Evolutionary conservation across 257 asterid species (phyloP).

Genomic region (Gentiana straminea): DNA sequence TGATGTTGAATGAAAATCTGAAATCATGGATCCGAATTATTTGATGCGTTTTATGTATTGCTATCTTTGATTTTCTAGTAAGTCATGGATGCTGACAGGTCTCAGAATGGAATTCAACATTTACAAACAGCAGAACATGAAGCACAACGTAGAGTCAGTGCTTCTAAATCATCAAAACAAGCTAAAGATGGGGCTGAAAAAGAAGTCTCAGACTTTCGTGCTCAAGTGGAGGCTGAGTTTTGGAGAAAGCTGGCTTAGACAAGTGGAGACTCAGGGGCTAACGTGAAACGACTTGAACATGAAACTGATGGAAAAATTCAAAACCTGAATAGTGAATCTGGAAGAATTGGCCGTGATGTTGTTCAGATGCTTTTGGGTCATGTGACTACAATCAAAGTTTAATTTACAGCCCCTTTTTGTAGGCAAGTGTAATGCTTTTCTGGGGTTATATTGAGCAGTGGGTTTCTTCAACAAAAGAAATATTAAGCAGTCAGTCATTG

Average conservation of each 20-base stretch:
- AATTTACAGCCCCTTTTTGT: constrained; percentile 4
- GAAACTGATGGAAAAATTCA: constrained; percentile 64
- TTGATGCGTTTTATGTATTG: no score
- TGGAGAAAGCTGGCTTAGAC: constrained; percentile 66
- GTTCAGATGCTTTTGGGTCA: constrained; percentile 86
- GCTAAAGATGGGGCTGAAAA: constrained; percentile 94
- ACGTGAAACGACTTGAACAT: constrained; percentile 78
- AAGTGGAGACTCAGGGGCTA: constrained; percentile 60
- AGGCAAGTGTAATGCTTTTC: no score
- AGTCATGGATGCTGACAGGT: constrained; percentile 26
- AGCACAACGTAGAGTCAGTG: constrained; percentile 31
- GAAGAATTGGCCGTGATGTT: constrained; percentile 60
- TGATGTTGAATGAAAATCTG: no score
- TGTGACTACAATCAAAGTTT: constrained; percentile 69
- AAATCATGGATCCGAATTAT: no score
- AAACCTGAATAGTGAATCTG: constrained; percentile 57
- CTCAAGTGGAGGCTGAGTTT: constrained; percentile 85
- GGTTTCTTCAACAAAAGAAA: no score
- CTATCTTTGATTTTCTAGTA: constrained; percentile 1
- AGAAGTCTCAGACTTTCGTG: constrained; percentile 82
- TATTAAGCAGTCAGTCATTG: no score
- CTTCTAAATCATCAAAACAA: constrained; percentile 45
- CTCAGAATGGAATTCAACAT: constrained; percentile 31
- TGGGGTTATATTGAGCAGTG: no score
- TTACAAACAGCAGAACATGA: constrained; percentile 33